A percentile compares a stretch with the other conserved stretches of the same genome.
Evolutionary conservation across 768 basidiomycete genomes (phyloP).

Genomic region (Myochromella boudieri): DNA sequence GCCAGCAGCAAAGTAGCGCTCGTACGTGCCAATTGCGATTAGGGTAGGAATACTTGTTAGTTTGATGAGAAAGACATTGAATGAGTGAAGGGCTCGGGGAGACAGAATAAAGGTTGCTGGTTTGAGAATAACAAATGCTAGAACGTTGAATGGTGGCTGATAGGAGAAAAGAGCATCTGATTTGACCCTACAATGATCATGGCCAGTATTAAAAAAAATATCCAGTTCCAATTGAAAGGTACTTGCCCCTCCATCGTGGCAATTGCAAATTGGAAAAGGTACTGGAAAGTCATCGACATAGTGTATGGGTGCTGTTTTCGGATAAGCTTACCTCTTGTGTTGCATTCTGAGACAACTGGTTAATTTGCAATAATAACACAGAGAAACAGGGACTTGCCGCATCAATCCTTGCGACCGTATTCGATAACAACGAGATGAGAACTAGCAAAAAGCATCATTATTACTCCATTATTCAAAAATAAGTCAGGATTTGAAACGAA

Average conservation of each 20-base stretch:
- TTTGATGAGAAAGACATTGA: slow-evolving; percentile 85
- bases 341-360: slow-evolving; percentile 34
- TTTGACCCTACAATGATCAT: slow-evolving; percentile 60
- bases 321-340: slow-evolving; percentile 44
- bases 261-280: slow-evolving; percentile 85
- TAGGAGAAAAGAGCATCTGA: slow-evolving; percentile 90
- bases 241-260: slow-evolving; percentile 83
- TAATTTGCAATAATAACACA: neutral
- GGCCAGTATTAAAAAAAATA: slow-evolving; percentile 1
- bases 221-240: neutral
- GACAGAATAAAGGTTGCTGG: slow-evolving; percentile 75
- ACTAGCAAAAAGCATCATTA: slow-evolving; percentile 34
- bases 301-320: neutral
- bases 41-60: slow-evolving; percentile 82
- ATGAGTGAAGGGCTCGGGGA: slow-evolving; percentile 76
- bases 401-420: slow-evolving; percentile 84
- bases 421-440: slow-evolving; percentile 88
- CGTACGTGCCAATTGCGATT: slow-evolving; percentile 74
- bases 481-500: slow-evolving; percentile 34
- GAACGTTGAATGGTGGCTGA: slow-evolving; percentile 85
- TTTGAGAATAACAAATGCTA: slow-evolving; percentile 79
- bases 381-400: slow-evolving; percentile 34
- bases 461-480: neutral
- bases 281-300: slow-evolving; percentile 54
- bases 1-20: slow-evolving; percentile 63